Evolutionary conservation across 2,329 filamentous ascomycete species (phyloP), one percentile per base, ranked within the genome.

Genomic region (Colletotrichum sansevieriae): DNA sequence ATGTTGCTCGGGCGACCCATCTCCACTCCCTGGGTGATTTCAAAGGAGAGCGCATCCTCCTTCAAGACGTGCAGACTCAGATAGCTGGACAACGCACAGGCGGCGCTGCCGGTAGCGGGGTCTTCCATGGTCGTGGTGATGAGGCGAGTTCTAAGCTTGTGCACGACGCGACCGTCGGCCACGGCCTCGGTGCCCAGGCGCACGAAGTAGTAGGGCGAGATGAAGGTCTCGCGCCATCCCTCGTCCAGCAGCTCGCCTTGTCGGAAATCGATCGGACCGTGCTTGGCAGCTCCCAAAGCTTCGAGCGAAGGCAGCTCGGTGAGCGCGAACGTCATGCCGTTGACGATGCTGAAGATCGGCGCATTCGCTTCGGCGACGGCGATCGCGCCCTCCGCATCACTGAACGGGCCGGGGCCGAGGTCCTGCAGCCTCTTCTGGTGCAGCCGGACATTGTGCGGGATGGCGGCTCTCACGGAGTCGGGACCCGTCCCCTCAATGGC

Each of bases 311-410:
- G 82, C 22, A 96, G 81, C 72, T 87, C 80, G 13, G 92, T 82
- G 37, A 93, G 84, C n/a, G 88, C 78, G 77, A 94, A 94, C 1
- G 87, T 88, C 90, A 95, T 91, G 55, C 92, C 92, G 51, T 88
- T 88, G 41, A 94, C 91, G 52, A 94, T 87, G 71, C 87, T 90
- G 64, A 89, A 84, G 18, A 88, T 74, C 13, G 86, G 84, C 9
- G 84, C 82, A 11, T 72, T 68, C 37, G 81, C 71, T 76, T 83
- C 81, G 4, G 70, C 70, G 6, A 9, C 46, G 2, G 51, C 59
- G 2, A 70, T 61, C 3, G 52, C 63, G 1, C 25, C 15, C 1
- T 11, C 2, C 3, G 63, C n/a, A 29, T 47, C 20, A 25, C 47
- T 65, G 13, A 61, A 62, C 4, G 66, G 66, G 15, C 55, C 57